These are phyloP conservation scores for Chaetomium cochliodes DNA, from an alignment of 495 filamentous ascomycete genomes.

Conservation along the genomic window DNA sequence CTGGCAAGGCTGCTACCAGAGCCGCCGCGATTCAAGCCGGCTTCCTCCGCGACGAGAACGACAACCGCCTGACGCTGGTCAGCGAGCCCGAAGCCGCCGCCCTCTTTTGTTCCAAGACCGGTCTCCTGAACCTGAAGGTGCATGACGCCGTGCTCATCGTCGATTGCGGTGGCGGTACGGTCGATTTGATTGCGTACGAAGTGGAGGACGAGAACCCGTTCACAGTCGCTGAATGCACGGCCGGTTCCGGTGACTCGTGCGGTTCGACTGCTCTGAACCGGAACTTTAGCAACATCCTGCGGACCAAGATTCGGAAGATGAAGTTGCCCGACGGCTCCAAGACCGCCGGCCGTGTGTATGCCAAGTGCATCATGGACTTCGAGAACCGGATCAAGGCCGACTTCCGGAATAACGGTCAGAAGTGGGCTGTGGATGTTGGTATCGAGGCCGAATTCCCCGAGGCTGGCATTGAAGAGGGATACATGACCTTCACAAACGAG, in stretches of 20 bases:
- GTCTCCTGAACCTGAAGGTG: slow-evolving; percentile 69
- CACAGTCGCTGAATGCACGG: slow-evolving; percentile 71
- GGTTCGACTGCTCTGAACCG: slow-evolving; percentile 71
- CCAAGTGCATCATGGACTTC: slow-evolving; percentile 80
- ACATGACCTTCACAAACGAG: slow-evolving; percentile 81
- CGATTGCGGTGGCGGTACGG: slow-evolving; percentile 72
- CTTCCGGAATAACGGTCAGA: slow-evolving; percentile 77
- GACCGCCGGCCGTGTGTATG: slow-evolving; percentile 71
- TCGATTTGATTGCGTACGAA: slow-evolving; percentile 75
- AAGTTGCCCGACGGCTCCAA: slow-evolving; percentile 72
- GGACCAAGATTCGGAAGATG: slow-evolving; percentile 77
- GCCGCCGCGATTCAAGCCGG: slow-evolving; percentile 73
- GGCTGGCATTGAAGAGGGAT: slow-evolving; percentile 72
- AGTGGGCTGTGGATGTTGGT: slow-evolving; percentile 75
- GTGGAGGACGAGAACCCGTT: slow-evolving; percentile 75
- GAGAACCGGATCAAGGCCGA: slow-evolving; percentile 78
- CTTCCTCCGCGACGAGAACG: slow-evolving; percentile 72
- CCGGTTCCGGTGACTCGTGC: slow-evolving; percentile 72
- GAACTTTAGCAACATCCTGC: slow-evolving; percentile 72
- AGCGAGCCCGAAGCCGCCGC: slow-evolving; percentile 72
- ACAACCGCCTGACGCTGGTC: slow-evolving; percentile 69
- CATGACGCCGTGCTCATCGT: slow-evolving; percentile 73
- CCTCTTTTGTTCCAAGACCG: slow-evolving; percentile 72
- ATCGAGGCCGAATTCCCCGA: slow-evolving; percentile 77
- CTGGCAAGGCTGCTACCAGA: slow-evolving; percentile 69